phyloP scores from a whole-genome alignment of 73 alveolate genomes.

The Durusdinium trenchii region DNA sequence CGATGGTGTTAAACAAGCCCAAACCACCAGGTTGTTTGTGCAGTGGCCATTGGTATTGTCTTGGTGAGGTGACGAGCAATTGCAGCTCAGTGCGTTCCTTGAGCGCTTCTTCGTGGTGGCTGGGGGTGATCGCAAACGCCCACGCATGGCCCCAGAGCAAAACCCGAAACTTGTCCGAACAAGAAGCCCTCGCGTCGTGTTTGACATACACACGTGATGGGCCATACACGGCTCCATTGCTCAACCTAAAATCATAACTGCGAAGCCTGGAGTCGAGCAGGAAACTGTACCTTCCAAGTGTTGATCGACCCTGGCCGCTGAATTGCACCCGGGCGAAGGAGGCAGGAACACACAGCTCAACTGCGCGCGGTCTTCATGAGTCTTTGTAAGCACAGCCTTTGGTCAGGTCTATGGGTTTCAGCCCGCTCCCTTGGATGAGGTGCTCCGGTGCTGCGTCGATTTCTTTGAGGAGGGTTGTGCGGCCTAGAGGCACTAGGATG shows the following conservation, averaged over 20 bases:
- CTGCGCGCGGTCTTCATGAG: too few species aligned
- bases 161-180: constrained; percentile 39
- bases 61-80: constrained; percentile 73
- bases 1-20: too few species aligned
- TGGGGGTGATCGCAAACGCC: constrained; percentile 60
- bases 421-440: constrained; percentile 63
- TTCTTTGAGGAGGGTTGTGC: constrained; percentile 67
- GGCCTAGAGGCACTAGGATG: neutral
- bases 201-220: neutral
- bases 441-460: constrained; percentile 51
- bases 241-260: too few species aligned
- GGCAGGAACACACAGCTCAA: neutral
- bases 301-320: constrained; percentile 79
- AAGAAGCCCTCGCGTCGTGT: neutral
- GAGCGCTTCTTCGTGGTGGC: constrained; percentile 39
- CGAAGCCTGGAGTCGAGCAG: neutral
- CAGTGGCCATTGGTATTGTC: neutral
- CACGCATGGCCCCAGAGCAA: constrained; percentile 72
- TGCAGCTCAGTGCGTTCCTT: constrained; percentile 64
- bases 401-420: constrained; percentile 65
- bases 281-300: constrained; percentile 86
- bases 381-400: too few species aligned
- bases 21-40: too few species aligned
- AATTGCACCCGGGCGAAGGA: constrained; percentile 41
- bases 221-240: too few species aligned